Evolutionary conservation across 1,284 basidiomycete genomes (phyloP).

Genomic region (Erythrobasidium hasegawianum): DNA sequence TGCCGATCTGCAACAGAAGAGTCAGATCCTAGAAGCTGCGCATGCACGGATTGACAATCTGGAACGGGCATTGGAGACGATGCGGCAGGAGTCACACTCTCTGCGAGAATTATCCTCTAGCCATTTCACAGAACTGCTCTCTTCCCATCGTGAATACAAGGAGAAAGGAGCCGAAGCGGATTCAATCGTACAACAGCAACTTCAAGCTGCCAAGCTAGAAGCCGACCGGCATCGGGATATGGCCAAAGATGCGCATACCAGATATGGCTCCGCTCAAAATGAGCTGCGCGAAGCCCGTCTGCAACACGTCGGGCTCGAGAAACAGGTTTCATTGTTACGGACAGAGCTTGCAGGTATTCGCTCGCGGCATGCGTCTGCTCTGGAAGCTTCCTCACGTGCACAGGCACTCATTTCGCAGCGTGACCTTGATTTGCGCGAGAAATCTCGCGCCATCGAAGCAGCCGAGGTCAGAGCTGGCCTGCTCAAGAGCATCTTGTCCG

Average conservation of each 20-base stretch:
- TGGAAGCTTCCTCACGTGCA: conserved; percentile 68
- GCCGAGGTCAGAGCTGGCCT: conserved; percentile 71
- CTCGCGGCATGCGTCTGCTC: conserved; percentile 66
- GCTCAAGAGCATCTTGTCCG: conserved; percentile 79
- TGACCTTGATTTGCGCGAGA: conserved; percentile 68
- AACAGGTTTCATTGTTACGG: conserved; percentile 65
- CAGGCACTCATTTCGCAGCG: conserved; percentile 53
- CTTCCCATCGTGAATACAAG: conserved; percentile 68
- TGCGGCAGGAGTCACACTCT: conserved; percentile 69
- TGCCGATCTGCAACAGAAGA: conserved; percentile 58
- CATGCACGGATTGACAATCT: conserved; percentile 17
- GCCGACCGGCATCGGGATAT: conserved; percentile 66
- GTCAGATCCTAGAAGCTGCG: conserved; percentile 73
- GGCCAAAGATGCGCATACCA: conserved; percentile 69
- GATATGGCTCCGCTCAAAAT: conserved; percentile 64
- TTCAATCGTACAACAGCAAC: conserved; percentile 21
- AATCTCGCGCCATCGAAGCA: conserved; percentile 66
- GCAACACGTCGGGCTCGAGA: conserved; percentile 62
- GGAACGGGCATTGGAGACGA: conserved; percentile 35
- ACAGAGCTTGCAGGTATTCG: conserved; percentile 75
- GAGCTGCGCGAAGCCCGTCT: conserved; percentile 68
- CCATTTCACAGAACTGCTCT: conserved; percentile 75
- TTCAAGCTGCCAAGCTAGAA: conserved; percentile 75
- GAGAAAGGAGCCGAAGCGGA: conserved; percentile 18
- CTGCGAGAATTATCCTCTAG: conserved; percentile 77